These are phyloP conservation scores for Westerdykella sp. DNA, from an alignment of 2,329 filamentous ascomycete genomes.

Conservation along the genomic window DNA sequence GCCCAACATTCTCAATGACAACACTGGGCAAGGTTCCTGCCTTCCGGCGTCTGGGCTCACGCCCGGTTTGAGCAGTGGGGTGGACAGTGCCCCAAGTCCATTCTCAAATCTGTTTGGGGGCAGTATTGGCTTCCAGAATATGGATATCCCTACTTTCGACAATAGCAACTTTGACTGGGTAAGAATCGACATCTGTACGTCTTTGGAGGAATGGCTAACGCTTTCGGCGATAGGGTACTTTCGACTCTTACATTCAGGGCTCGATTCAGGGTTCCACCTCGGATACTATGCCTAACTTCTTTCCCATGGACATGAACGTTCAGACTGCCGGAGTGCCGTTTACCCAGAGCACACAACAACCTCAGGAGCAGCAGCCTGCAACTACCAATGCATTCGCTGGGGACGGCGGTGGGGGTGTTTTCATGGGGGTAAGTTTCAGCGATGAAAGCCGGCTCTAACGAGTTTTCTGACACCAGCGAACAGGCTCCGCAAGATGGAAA, in stretches of 20 bases:
- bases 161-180: slow-evolving; percentile 57
- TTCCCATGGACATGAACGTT: slow-evolving; percentile 37
- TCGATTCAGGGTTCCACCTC: slow-evolving; percentile 50
- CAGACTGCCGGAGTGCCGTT: slow-evolving; percentile 18
- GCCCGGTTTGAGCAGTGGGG: slow-evolving; percentile 33
- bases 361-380: slow-evolving; percentile 9
- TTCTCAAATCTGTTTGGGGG: slow-evolving; percentile 52
- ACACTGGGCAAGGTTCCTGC: slow-evolving; percentile 12
- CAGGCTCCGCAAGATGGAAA: slow-evolving; percentile 21
- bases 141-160: slow-evolving; percentile 45
- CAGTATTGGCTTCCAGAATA: slow-evolving; percentile 45
- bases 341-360: slow-evolving; percentile 13
- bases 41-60: slow-evolving; percentile 24
- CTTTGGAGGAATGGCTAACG: slow-evolving; percentile 15
- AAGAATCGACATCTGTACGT: slow-evolving; percentile 25
- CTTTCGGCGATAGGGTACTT: slow-evolving; percentile 49
- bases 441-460: slow-evolving; percentile 1
- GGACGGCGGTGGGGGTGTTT: slow-evolving; percentile 18
- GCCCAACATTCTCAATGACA: slow-evolving; percentile 35
- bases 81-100: slow-evolving; percentile 44
- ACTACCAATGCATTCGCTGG: slow-evolving; percentile 27
- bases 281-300: slow-evolving; percentile 39
- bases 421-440: slow-evolving; percentile 34
- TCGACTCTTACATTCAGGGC: slow-evolving; percentile 54
- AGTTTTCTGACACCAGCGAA: slow-evolving; percentile 4